Evolutionary conservation across 306 rosid genomes (phyloP).

Genomic region (Trifolium pratense): DNA sequence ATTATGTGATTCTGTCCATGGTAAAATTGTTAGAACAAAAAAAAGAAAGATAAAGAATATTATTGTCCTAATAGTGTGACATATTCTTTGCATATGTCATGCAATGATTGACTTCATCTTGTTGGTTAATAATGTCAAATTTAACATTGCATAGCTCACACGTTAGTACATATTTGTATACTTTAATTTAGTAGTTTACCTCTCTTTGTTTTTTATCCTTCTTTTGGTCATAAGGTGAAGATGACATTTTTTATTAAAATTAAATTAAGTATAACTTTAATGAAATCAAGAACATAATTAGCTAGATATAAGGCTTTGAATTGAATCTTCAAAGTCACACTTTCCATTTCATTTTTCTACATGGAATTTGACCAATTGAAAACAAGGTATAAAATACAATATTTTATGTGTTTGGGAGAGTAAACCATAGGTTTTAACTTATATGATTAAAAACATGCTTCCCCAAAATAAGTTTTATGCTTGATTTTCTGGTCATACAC

Average conservation of each 20-base stretch:
- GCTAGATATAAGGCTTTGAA: conserved; percentile 40
- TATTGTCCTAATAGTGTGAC: conserved; percentile 37
- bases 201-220: not conserved
- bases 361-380: conserved; percentile 10
- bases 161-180: conserved; percentile 36
- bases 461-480: not conserved
- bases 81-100: conserved; percentile 44
- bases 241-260: not conserved
- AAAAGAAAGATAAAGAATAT: conserved; percentile 40
- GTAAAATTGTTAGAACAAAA: conserved; percentile 37
- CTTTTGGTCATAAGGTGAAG: conserved; percentile 1
- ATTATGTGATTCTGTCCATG: conserved; percentile 30
- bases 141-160: conserved; percentile 41
- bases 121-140: conserved; percentile 39
- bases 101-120: conserved; percentile 53
- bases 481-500: not conserved
- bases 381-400: not conserved
- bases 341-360: conserved; percentile 21
- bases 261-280: conserved; percentile 2
- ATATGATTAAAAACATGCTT: not conserved
- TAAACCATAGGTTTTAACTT: not conserved
- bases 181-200: conserved; percentile 36
- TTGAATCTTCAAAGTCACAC: conserved; percentile 27
- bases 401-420: conserved; percentile 3
- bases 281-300: conserved; percentile 34